Evolutionary conservation across 331 rosid genomes (phyloP).

Genomic region (Saraca asoca): DNA sequence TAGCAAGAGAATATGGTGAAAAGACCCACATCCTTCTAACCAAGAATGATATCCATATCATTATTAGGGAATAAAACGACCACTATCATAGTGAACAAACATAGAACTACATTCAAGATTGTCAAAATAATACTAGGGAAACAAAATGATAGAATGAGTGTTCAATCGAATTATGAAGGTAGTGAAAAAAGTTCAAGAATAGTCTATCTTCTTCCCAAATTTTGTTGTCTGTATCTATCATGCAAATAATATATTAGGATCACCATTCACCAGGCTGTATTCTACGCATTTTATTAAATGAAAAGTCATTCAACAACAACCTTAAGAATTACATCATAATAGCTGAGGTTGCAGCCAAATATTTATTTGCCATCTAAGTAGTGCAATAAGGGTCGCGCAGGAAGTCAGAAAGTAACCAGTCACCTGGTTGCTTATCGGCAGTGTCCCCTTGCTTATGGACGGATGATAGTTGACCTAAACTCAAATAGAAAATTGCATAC

Average conservation of each 20-base stretch:
- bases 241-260: background rate
- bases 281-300: background rate
- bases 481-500: background rate
- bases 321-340: background rate
- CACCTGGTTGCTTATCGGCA: conserved; percentile 10
- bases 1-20: background rate
- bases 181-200: background rate
- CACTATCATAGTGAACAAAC: background rate
- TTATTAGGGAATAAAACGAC: background rate
- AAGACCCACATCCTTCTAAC: background rate
- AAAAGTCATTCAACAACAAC: background rate
- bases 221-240: background rate
- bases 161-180: background rate
- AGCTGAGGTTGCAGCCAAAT: conserved; percentile 18
- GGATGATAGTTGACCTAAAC: conserved; percentile 4
- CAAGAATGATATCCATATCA: background rate
- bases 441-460: conserved; percentile 28
- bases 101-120: background rate
- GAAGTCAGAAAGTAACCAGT: conserved; percentile 24
- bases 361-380: conserved; percentile 28
- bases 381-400: conserved; percentile 19
- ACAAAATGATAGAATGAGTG: background rate
- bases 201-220: background rate
- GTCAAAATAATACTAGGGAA: background rate
- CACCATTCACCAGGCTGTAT: conserved; percentile 4